A percentile compares a stretch with the other conserved stretches of the same genome.
Conservation (phyloP, 1,139 yeast genomes). For the Lodderomyces parapsilosis region DNA sequence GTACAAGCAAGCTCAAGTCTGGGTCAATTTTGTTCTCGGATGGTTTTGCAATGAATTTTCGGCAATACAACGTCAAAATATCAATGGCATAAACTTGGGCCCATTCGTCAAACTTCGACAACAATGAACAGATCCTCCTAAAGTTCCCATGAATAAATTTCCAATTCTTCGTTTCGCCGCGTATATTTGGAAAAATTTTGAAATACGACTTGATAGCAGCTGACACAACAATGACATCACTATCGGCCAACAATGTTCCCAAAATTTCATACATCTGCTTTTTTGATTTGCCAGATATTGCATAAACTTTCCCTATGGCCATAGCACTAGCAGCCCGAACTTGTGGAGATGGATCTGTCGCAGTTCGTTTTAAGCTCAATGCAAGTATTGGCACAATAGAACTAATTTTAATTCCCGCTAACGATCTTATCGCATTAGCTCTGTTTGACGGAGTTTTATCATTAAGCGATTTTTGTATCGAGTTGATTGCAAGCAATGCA, state of each 20-base stretch:
- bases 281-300: conserved; percentile 30
- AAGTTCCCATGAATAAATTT: conserved; percentile 72
- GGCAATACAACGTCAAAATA: conserved; percentile 62
- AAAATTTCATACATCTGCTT: conserved; percentile 51
- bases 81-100: conserved; percentile 64
- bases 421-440: conserved; percentile 72
- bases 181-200: conserved; percentile 33
- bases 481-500: conserved; percentile 84
- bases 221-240: conserved; percentile 64
- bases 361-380: conserved; percentile 67
- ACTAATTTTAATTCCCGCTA: conserved; percentile 77
- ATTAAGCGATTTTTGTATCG: conserved; percentile 78
- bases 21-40: conserved; percentile 48
- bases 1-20: conserved; percentile 57
- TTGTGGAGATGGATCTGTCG: conserved; percentile 68
- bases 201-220: conserved; percentile 62
- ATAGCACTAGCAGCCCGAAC: conserved; percentile 82
- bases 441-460: conserved; percentile 70
- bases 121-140: conserved; percentile 55
- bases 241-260: conserved; percentile 58
- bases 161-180: conserved; percentile 48
- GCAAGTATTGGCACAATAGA: conserved; percentile 79
- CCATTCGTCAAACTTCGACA: conserved; percentile 71
- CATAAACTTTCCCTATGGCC: conserved; percentile 67
- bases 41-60: conserved; percentile 60